Evolutionary conservation across 2,329 filamentous ascomycete genomes (phyloP), one percentile per base, ranked within the genome.

Genomic region (Colletotrichum sp.): DNA sequence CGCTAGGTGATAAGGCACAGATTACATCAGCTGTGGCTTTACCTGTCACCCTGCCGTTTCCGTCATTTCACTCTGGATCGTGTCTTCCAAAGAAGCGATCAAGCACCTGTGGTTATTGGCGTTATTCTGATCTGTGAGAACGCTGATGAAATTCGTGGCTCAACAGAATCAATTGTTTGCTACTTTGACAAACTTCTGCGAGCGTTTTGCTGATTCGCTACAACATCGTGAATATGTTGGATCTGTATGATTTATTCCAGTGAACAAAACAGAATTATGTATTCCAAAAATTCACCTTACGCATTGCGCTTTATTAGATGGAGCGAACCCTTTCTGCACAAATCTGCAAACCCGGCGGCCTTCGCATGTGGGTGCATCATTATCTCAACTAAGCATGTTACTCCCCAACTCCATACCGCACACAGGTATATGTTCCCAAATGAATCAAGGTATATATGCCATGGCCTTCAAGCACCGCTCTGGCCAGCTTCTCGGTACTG

Each of bases 401-500:
- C 66, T 64, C 66, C 59, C 28, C 13, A 30, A 74, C 66, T 39
- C 57, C 71, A n/a, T 22, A 64, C 32, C 34, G 26, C 34, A 26
- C 4, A 70, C 36, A 24, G 24, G 22, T 67, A 59, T 13, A 71
- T 26, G 10, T 15, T 30, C 22, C 36, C 65, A 36, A 57, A 57
- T 5, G 18, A 8, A 57, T 24, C 39, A 24, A n/a, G 8, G 32
- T 9, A 36, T 30, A 64, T 32, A 66, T 22, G 26, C 30, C 63
- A 48, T 26, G 36, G 18, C 30, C 22, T 8, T 85, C 77, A 90
- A 7, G 87, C 88, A 24, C 88, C 85, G 64, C 88, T 87, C 80
- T 88, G 85, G 3, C 88, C 88, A 7, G 87, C 88, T 80, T 89
- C 85, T 64, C 86, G 83, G 44, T 86, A 84, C 77, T 84, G 81